Evolutionary conservation across 257 asterid species (phyloP), one percentile per base, ranked within the genome.

Genomic region (Jasminum sambac): DNA sequence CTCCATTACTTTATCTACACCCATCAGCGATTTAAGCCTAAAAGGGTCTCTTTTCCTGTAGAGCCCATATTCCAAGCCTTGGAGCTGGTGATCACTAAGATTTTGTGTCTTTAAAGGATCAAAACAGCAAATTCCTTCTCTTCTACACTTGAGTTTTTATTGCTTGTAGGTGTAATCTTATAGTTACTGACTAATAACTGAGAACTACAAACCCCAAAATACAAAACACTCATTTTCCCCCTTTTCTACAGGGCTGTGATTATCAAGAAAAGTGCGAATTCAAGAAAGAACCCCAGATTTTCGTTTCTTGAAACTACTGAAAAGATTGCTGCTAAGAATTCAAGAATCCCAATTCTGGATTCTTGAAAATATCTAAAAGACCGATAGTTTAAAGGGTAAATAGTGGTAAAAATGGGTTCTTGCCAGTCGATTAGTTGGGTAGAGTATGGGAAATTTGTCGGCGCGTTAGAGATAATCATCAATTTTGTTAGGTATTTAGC

Each of bases 21-120:
- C 86, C 63, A 74, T 78, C 19, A 68, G 85, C 66, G 96, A 78
- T 75, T 85, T 88, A 68, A 83, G 73, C 72, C 65, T 68, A n/a
- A 52, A 68, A 72, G 38, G 65, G 68, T 30, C 11, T 8, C 80
- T 72, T 59, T 73, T 85, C 78, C 74, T 60, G 39, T 40, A 71
- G 52, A 40, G 19, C 71, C 69, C 80, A 60, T 68, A 73, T 72
- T 61, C 80, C 60, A 61, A 72, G 26, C 74, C 80, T 10, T 57
- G 66, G 59, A 69, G 36, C 37, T 46, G 76, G 66, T 40, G 34
- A 74, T 57, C 77, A 59, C 70, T 61, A 42, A n/a, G 65, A 46
- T 36, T 59, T 17, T 24, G 48, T 65, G 59, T 16, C 62, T 73
- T 82, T 74, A 72, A 58, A 14, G 77, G 75, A 75, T 72, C 74